Percentiles rank a stretch among this genome's conserved stretches.
Evolutionary conservation across 2,329 filamentous ascomycete genomes (phyloP).

Genomic region (Alternaria sp.): DNA sequence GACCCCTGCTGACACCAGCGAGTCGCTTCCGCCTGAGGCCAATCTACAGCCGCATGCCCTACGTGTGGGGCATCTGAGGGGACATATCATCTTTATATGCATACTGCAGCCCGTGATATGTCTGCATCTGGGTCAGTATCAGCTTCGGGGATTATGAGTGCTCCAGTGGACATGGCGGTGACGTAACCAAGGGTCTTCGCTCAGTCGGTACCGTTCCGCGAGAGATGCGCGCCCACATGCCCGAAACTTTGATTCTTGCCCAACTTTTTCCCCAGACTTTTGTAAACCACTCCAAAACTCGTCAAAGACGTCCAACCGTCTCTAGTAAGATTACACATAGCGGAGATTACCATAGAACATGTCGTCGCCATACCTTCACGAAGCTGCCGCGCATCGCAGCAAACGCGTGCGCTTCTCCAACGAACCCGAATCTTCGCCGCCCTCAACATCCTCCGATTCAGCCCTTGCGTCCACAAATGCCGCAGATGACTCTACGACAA

Average conservation of each 20-base stretch:
- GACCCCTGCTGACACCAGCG: constrained; percentile 47
- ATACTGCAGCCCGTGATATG: neutral
- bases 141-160: neutral
- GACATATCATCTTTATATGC: neutral
- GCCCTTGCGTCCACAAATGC: constrained; percentile 29
- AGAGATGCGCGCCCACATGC: constrained; percentile 18
- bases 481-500: constrained; percentile 26
- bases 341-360: constrained; percentile 13
- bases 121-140: neutral
- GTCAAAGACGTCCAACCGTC: constrained; percentile 6
- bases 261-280: constrained; percentile 17
- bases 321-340: neutral
- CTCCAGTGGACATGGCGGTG: constrained; percentile 7
- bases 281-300: constrained; percentile 18
- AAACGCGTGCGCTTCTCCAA: constrained; percentile 38
- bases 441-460: constrained; percentile 33
- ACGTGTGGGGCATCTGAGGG: neutral
- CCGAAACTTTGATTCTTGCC: constrained; percentile 22
- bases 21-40: constrained; percentile 36
- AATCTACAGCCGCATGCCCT: constrained; percentile 6
- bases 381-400: constrained; percentile 26
- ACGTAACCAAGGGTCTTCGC: constrained; percentile 17
- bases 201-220: constrained; percentile 19
- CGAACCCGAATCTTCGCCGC: constrained; percentile 32
- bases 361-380: constrained; percentile 23